Evolutionary conservation across 169 alveolate genomes (phyloP), one percentile per base, ranked within the genome.

Genomic region (Cryptosporidium baileyi): DNA sequence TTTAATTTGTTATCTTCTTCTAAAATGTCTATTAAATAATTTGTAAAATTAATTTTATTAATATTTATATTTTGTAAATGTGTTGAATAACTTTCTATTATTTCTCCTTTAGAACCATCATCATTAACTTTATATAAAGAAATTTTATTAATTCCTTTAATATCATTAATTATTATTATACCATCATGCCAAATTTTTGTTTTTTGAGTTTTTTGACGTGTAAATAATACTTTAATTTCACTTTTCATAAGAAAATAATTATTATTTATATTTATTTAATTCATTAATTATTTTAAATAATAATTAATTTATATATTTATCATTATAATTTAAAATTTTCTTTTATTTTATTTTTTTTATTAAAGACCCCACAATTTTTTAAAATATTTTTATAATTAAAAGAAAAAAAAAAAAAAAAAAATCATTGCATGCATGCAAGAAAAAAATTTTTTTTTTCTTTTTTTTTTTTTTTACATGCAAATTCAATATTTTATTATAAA

Each of bases 181-280:
- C 85, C 85, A 17, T 74, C 85, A 57, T 74, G 85, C 85, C 85
- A 74, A 15, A 60, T 51, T 41, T 74, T 74, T 36, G 74, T 38
- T 61, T 74, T 74, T 38, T 74, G 85, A 3, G 85, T 74, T 38
- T 74, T 74, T 24, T 74, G 85, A 15, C 85, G 85, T 38, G 85
- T 74, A 57, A 52, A 74, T 26, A 74, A 60, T 22, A 74, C 85
- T 3, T 74, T 61, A 19, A 74, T 40, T 34, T 57, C 59, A 7
- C 41, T 34, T 22, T 32, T 51, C 85, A 74, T 74, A n/a, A n/a
- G n/a, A n/a, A n/a, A n/a, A n/a, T n/a, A n/a, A n/a, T n/a, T n/a
- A n/a, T n/a, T n/a, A n/a, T n/a, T n/a, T n/a, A n/a, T n/a, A n/a
- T n/a, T n/a, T n/a, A n/a, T n/a, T n/a, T n/a, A n/a, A n/a, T n/a